Percentiles rank a stretch among this genome's conserved stretches.
These are phyloP conservation scores for Diplocarpon mali DNA, from an alignment of 2,329 filamentous ascomycete genomes.

Conservation along the genomic window DNA sequence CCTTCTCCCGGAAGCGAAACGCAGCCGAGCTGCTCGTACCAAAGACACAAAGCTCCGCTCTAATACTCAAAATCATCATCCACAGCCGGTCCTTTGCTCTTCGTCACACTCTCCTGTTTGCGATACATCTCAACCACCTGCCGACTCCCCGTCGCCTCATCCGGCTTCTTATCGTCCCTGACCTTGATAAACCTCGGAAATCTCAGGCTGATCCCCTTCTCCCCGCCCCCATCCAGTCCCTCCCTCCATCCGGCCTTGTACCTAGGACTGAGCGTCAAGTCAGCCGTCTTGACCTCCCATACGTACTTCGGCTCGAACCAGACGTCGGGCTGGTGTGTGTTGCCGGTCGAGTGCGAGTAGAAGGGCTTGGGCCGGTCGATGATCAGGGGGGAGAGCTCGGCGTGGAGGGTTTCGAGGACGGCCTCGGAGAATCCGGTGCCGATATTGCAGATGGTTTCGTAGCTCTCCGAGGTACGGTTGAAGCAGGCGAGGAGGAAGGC, in stretches of 20 bases:
- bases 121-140: slow-evolving; percentile 96
- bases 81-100: slow-evolving; percentile 74
- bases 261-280: slow-evolving; percentile 81
- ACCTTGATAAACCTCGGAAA: slow-evolving; percentile 91
- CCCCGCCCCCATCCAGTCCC: slow-evolving; percentile 58
- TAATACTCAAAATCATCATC: slow-evolving; percentile 99
- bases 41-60: too few species aligned
- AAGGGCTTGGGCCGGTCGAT: slow-evolving; percentile 93
- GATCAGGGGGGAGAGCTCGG: slow-evolving; percentile 59
- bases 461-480: slow-evolving; percentile 67
- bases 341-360: slow-evolving; percentile 73
- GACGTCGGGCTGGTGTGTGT: slow-evolving; percentile 92
- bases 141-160: slow-evolving; percentile 71
- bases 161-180: slow-evolving; percentile 90
- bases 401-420: slow-evolving; percentile 79
- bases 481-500: slow-evolving; percentile 94
- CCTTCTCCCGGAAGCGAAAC: too few species aligned
- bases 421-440: slow-evolving; percentile 94
- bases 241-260: slow-evolving; percentile 87
- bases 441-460: slow-evolving; percentile 97
- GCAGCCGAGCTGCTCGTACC: too few species aligned
- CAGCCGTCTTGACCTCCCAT: slow-evolving; percentile 96
- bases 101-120: slow-evolving; percentile 76
- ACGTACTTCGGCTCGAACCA: slow-evolving; percentile 95
- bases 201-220: slow-evolving; percentile 73